Percentiles rank a stretch among this genome's conserved stretches.
Conservation (phyloP, 352 stramenopile genomes). For the Phytophthora macrochlamydospora region DNA sequence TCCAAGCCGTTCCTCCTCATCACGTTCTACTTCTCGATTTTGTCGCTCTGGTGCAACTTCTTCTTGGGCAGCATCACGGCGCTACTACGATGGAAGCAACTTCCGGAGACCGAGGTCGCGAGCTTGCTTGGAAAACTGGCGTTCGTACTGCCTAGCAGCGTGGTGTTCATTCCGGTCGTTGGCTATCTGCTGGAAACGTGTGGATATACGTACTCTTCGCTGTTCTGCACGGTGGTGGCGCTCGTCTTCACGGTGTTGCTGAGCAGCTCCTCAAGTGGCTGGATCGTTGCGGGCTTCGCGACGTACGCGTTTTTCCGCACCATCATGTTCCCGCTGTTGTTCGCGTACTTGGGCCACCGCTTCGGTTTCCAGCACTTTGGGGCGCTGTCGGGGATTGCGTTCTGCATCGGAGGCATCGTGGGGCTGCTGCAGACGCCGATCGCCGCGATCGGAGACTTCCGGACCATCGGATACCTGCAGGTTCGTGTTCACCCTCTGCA, state of each 20-base stretch:
- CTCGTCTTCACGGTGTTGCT: conserved; percentile 54
- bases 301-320: conserved; percentile 84
- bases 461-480: conserved; percentile 52
- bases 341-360: conserved; percentile 76
- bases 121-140: conserved; percentile 58
- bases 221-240: conserved; percentile 46
- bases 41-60: conserved; percentile 86
- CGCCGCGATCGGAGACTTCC: conserved; percentile 52
- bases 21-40: conserved; percentile 73
- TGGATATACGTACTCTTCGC: conserved; percentile 63
- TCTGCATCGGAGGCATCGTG: conserved; percentile 68
- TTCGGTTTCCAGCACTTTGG: conserved; percentile 90
- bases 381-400: conserved; percentile 76
- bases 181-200: conserved; percentile 75
- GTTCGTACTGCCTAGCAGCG: conserved; percentile 65
- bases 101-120: conserved; percentile 45
- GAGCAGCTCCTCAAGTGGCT: conserved; percentile 38
- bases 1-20: conserved; percentile 75
- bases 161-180: conserved; percentile 78
- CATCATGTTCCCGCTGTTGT: conserved; percentile 85
- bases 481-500: conserved; percentile 21
- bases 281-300: conserved; percentile 65
- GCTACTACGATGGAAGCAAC: conserved; percentile 56
- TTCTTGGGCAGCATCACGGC: conserved; percentile 75
- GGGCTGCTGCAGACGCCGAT: conserved; percentile 72